Conservation (phyloP, 2,329 filamentous ascomycete genomes). For the Penicillium nordicum region DNA sequence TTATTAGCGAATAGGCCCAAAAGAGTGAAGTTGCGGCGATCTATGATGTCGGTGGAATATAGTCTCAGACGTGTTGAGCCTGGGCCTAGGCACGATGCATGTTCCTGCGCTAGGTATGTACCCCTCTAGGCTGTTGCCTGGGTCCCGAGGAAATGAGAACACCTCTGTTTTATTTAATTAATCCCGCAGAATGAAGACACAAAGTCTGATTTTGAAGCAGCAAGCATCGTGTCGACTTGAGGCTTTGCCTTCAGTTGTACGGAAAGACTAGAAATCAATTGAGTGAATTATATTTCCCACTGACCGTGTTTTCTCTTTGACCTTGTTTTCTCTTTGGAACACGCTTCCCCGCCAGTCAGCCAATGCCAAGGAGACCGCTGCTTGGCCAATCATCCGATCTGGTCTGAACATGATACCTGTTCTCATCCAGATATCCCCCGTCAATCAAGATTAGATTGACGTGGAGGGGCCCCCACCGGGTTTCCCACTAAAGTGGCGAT, state of each 20-base stretch:
- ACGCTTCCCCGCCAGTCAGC: neutral
- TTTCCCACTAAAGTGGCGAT: neutral
- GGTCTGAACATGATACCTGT: neutral
- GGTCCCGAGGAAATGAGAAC: neutral
- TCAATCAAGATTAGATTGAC: conserved; percentile 4
- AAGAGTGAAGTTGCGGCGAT: conserved; percentile 12
- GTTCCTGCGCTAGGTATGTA: neutral
- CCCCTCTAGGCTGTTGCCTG: neutral
- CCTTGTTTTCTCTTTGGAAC: neutral
- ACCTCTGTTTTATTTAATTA: too few species aligned
- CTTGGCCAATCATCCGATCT: neutral
- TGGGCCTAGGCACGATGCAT: neutral
- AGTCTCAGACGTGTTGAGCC: neutral
- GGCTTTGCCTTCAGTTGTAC: neutral
- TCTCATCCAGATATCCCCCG: neutral
- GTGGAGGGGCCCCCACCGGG: neutral
- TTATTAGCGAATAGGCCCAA: conserved; percentile 4
- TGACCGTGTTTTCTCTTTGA: neutral
- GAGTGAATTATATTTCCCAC: neutral
- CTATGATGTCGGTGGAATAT: conserved; percentile 20
- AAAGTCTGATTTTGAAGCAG: accelerated
- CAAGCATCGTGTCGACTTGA: neutral
- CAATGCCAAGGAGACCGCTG: neutral
- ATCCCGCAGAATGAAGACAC: too few species aligned
- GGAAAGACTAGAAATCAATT: neutral